Conservation (phyloP, 2,329 filamentous ascomycete species). For the Aspergillus niger region DNA sequence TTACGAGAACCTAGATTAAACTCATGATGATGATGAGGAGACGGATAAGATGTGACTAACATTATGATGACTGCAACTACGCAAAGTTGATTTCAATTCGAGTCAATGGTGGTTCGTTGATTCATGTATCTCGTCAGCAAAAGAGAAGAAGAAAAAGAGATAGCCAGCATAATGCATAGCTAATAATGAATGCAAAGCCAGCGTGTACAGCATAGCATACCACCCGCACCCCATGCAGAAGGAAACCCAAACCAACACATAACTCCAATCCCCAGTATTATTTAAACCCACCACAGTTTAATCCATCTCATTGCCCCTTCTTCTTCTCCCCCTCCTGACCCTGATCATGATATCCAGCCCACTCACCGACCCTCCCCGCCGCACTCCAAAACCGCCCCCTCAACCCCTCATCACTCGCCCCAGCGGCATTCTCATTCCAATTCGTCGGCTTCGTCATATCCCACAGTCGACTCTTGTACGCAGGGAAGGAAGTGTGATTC, state of each 20-base stretch:
- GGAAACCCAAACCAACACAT: no score
- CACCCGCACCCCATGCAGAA: not conserved
- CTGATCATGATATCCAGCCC: conserved; percentile 1
- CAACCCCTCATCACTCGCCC: conserved; percentile 24
- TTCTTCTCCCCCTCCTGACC: not conserved
- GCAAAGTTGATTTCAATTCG: not conserved
- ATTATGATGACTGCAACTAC: not conserved
- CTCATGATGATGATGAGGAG: not conserved
- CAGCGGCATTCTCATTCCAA: not conserved
- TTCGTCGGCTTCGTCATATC: conserved; percentile 31
- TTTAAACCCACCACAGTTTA: no score
- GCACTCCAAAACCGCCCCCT: conserved; percentile 15
- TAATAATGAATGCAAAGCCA: not conserved
- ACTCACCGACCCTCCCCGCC: conserved; percentile 3
- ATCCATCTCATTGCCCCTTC: not conserved
- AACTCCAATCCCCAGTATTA: no score
- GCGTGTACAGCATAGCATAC: not conserved
- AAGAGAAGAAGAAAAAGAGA: not conserved
- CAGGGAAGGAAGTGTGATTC: conserved; percentile 51
- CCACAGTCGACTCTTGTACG: conserved; percentile 50
- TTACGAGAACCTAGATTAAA: conserved; percentile 16
- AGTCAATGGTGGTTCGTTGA: not conserved
- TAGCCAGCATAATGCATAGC: not conserved
- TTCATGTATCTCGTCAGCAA: not conserved
- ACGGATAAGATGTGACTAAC: not conserved